These are phyloP conservation scores for Groenewaldozyma sp. DNA, from an alignment of 1,139 yeast species.

Conservation along the genomic window DNA sequence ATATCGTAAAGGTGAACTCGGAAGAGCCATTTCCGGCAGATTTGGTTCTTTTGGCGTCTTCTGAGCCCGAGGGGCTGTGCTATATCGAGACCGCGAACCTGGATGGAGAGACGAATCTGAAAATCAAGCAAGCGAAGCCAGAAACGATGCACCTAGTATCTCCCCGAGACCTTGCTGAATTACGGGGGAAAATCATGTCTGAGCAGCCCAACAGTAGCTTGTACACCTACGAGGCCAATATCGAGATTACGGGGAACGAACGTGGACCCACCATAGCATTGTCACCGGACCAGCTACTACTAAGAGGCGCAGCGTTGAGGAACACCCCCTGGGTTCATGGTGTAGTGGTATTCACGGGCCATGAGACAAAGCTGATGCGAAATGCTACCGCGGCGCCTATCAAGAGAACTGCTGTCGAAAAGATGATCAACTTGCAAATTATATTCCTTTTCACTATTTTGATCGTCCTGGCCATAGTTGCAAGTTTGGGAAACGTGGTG, in stretches of 20 bases:
- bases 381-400: slow-evolving; percentile 98
- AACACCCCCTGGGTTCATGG: slow-evolving; percentile 97
- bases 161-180: slow-evolving; percentile 47
- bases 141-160: slow-evolving; percentile 73
- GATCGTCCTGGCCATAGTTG: slow-evolving; percentile 63
- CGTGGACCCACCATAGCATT: too few species aligned
- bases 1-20: slow-evolving; percentile 70
- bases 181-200: slow-evolving; percentile 55
- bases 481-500: slow-evolving; percentile 82
- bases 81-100: slow-evolving; percentile 95
- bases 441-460: slow-evolving; percentile 77
- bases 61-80: slow-evolving; percentile 97
- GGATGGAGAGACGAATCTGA: slow-evolving; percentile 96
- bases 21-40: slow-evolving; percentile 97
- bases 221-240: slow-evolving; percentile 90
- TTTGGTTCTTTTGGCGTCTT: slow-evolving; percentile 69
- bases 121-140: slow-evolving; percentile 77
- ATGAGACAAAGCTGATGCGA: slow-evolving; percentile 95
- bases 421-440: slow-evolving; percentile 87
- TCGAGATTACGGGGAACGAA: slow-evolving; percentile 46
- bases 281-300: slow-evolving; percentile 79
- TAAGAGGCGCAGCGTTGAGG: slow-evolving; percentile 92
- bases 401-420: slow-evolving; percentile 92
- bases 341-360: slow-evolving; percentile 90
- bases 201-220: slow-evolving; percentile 93